Conservation (phyloP, 1,284 basidiomycete species). For the Ustilago trichophora region DNA sequence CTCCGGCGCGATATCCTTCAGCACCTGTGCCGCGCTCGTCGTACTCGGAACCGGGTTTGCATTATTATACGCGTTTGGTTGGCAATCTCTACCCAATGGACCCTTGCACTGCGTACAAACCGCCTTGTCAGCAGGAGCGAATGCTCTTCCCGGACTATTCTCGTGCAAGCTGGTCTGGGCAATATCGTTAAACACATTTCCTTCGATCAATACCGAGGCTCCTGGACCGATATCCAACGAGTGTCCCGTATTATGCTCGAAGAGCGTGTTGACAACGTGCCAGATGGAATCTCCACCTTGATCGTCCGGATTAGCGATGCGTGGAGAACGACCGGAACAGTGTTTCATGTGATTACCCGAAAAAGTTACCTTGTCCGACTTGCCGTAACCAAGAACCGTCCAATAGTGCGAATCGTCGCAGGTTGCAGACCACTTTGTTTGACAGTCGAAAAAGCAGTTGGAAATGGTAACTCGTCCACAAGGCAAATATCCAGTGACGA, state of each 20-base stretch:
- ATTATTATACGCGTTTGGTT: slow-evolving; percentile 32
- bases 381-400: slow-evolving; percentile 38
- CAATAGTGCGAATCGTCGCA: slow-evolving; percentile 48
- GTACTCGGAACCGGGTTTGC: slow-evolving; percentile 33
- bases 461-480: slow-evolving; percentile 28
- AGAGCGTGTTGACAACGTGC: slow-evolving; percentile 37
- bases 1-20: slow-evolving; percentile 19
- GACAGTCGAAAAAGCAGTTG: slow-evolving; percentile 41
- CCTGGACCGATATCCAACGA: slow-evolving; percentile 34
- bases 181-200: slow-evolving; percentile 38
- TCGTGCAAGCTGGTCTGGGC: slow-evolving; percentile 33
- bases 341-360: slow-evolving; percentile 31
- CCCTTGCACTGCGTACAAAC: slow-evolving; percentile 23
- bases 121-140: slow-evolving; percentile 17
- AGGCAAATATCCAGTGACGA: slow-evolving; percentile 28
- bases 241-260: slow-evolving; percentile 27
- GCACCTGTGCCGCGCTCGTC: slow-evolving; percentile 6
- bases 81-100: slow-evolving; percentile 21
- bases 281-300: slow-evolving; percentile 14
- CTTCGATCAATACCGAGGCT: slow-evolving; percentile 29
- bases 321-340: slow-evolving; percentile 39
- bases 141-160: slow-evolving; percentile 14
- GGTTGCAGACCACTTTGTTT: slow-evolving; percentile 33
- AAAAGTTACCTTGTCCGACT: slow-evolving; percentile 33
- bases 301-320: slow-evolving; percentile 27